A percentile compares a stretch with the other conserved stretches of the same genome.
These are phyloP conservation scores for Cenchrus americanus DNA, from an alignment of 176 grass and related monocot species.

Conservation along the genomic window DNA sequence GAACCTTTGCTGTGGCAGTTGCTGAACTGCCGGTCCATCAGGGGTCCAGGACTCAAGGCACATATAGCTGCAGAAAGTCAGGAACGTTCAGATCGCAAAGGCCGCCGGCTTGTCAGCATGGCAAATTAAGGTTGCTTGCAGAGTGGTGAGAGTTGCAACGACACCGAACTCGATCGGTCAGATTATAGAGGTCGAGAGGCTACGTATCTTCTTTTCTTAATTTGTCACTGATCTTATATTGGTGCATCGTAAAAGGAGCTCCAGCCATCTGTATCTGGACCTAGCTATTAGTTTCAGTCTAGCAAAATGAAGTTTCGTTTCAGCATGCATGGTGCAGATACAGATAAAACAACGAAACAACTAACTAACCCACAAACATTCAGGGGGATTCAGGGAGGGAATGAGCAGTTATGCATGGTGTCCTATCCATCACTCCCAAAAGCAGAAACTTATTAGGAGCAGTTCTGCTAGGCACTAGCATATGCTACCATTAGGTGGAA, in stretches of 20 bases:
- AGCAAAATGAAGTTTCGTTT: not conserved
- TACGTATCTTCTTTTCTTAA: not conserved
- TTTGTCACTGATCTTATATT: not conserved
- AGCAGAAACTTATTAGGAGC: not conserved
- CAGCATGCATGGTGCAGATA: not conserved
- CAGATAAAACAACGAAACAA: not conserved
- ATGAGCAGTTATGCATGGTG: not conserved
- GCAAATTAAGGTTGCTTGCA: slow-evolving; percentile 31
- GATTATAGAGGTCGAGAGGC: not conserved
- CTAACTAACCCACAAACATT: not conserved
- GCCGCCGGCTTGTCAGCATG: not conserved
- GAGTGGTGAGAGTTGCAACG: slow-evolving; percentile 10
- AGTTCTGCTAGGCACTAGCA: not conserved
- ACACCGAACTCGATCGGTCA: not conserved
- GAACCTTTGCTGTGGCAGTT: not conserved
- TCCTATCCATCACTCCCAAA: slow-evolving; percentile 28
- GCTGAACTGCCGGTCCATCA: not conserved
- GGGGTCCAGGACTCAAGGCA: not conserved
- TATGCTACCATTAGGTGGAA: not conserved
- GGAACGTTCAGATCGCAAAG: not conserved
- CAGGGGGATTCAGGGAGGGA: not conserved
- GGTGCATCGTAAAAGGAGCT: too few relatives aligned
- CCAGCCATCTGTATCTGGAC: too few relatives aligned
- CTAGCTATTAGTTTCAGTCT: not conserved
- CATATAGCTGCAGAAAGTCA: not conserved